Conservation (phyloP, 345 rosid species). For the Punica granatum region DNA sequence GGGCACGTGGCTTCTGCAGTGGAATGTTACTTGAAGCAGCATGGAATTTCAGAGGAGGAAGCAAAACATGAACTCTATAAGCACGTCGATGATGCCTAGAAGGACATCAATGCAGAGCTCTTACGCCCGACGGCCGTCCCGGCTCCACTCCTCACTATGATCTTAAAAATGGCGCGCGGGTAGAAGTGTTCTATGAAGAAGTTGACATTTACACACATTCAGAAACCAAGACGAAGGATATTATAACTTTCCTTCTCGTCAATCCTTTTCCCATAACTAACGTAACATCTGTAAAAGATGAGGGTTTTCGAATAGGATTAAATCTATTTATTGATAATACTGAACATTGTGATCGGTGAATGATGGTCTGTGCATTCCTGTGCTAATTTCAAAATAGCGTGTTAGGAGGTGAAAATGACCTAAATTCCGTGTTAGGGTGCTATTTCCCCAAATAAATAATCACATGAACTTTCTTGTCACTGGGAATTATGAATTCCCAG, state of each 20-base stretch:
- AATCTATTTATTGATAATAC: too few relatives aligned
- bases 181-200: constrained; percentile 17
- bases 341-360: too few relatives aligned
- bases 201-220: constrained; percentile 23
- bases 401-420: too few relatives aligned
- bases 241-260: constrained; percentile 9
- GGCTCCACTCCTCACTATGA: constrained; percentile 11
- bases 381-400: too few relatives aligned
- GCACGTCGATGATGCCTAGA: constrained; percentile 21
- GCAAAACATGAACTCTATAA: constrained; percentile 8
- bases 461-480: too few relatives aligned
- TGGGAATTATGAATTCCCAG: too few relatives aligned
- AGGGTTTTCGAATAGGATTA: too few relatives aligned
- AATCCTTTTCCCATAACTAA: constrained; percentile 10
- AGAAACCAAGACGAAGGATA: constrained; percentile 7
- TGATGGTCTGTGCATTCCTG: too few relatives aligned
- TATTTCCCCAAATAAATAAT: too few relatives aligned
- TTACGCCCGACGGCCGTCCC: constrained; percentile 14
- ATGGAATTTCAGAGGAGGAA: constrained; percentile 13
- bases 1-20: constrained; percentile 20
- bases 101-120: constrained; percentile 26
- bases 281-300: too few relatives aligned
- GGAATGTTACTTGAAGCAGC: constrained; percentile 29
- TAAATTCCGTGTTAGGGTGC: too few relatives aligned
- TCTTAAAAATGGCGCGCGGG: constrained; percentile 17